Percentiles rank a stretch among this genome's conserved stretches.
phyloP scores from a whole-genome alignment of 805 yeast genomes.

The Isabelozyma pseudorhagii region DNA sequence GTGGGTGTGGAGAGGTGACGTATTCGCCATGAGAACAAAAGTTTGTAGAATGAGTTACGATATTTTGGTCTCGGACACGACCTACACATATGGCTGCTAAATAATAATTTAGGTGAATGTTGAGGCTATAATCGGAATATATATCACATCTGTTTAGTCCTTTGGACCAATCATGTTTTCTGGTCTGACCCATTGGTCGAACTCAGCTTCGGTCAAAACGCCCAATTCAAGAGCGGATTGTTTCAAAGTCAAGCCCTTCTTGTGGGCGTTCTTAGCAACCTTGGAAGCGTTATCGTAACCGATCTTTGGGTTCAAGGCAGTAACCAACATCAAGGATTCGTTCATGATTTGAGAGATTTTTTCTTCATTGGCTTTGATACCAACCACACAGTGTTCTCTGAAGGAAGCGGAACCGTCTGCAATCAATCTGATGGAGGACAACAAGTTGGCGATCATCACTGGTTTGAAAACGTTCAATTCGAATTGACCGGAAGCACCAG shows the following conservation, averaged over 20 bases:
- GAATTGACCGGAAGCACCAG: slow-evolving; percentile 98
- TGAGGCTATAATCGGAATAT: too few species aligned
- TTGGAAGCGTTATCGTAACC: slow-evolving; percentile 97
- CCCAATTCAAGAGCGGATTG: slow-evolving; percentile 91
- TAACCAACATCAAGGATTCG: slow-evolving; percentile 96
- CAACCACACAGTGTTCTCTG: slow-evolving; percentile 93
- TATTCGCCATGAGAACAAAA: background rate
- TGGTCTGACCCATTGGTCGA: slow-evolving; percentile 96
- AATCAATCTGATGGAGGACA: slow-evolving; percentile 80
- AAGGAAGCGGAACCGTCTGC: slow-evolving; percentile 90
- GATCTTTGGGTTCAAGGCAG: slow-evolving; percentile 97
- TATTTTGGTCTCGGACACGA: background rate
- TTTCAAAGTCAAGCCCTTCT: slow-evolving; percentile 94
- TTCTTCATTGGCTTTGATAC: slow-evolving; percentile 83
- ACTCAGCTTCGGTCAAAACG: slow-evolving; percentile 78
- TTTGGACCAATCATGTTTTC: slow-evolving; percentile 98
- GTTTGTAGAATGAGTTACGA: background rate
- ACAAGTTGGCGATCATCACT: slow-evolving; percentile 85
- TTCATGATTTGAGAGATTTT: slow-evolving; percentile 84
- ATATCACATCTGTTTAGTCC: slow-evolving; percentile 18
- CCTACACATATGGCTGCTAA: background rate
- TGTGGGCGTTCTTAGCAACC: slow-evolving; percentile 98
- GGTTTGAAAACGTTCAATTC: slow-evolving; percentile 99
- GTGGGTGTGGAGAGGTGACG: background rate
- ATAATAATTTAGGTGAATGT: background rate